Evolutionary conservation across 2,329 filamentous ascomycete genomes (phyloP).

Genomic region (Magnaporthiopsis rhizophila): DNA sequence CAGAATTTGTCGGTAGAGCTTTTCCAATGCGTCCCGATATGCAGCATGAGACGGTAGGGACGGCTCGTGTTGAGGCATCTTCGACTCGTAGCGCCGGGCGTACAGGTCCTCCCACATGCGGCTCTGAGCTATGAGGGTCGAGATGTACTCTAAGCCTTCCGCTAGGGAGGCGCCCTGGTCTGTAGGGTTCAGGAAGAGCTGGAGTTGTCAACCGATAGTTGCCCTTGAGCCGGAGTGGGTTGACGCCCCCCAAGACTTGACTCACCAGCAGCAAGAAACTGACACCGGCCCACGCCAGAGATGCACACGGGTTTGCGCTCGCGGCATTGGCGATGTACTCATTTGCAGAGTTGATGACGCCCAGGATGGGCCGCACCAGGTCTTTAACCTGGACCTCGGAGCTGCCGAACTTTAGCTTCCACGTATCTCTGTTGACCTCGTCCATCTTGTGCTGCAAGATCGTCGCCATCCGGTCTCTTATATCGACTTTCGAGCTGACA

Average conservation of each 20-base stretch:
- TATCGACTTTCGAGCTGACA: neutral
- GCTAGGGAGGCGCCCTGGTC: conserved; percentile 11
- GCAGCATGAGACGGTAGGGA: neutral
- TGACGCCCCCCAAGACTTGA: neutral
- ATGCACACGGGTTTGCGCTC: conserved; percentile 11
- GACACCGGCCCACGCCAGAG: conserved; percentile 14
- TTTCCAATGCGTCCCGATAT: neutral
- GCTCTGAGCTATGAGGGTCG: conserved; percentile 10
- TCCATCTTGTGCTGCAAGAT: conserved; percentile 22
- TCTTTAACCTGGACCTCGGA: conserved; percentile 11
- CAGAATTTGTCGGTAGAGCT: neutral
- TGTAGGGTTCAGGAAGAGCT: conserved; percentile 13
- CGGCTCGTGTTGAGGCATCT: neutral
- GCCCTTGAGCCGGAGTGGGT: neutral
- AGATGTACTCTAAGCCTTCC: conserved; percentile 10
- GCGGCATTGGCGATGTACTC: conserved; percentile 11
- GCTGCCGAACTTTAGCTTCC: conserved; percentile 15
- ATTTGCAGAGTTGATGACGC: conserved; percentile 12
- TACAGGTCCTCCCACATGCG: conserved; percentile 13
- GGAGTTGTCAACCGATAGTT: neutral
- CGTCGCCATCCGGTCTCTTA: conserved; percentile 6
- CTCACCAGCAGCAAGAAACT: conserved; percentile 8
- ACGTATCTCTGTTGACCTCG: conserved; percentile 20
- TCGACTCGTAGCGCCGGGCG: conserved; percentile 4
- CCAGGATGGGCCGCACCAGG: conserved; percentile 12